phyloP scores from a whole-genome alignment of 257 asterid genomes.

The Nicotiana tomentosiformis region DNA sequence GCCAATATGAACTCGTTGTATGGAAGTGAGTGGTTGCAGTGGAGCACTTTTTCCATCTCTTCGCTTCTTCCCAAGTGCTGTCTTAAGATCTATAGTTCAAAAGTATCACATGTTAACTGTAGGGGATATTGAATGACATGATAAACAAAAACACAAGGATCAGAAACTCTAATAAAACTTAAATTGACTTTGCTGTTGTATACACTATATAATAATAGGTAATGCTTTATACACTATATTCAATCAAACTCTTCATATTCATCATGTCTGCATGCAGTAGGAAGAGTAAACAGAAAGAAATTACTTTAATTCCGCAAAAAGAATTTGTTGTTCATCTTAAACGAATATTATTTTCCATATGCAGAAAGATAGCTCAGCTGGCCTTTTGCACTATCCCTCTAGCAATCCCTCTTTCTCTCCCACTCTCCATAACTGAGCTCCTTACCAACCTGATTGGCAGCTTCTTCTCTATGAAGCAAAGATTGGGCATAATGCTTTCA shows the following conservation, averaged over 20 bases:
- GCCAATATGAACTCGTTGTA: slow-evolving; percentile 55
- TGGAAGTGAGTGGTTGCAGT: slow-evolving; percentile 73
- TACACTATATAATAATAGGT: neutral
- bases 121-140: neutral
- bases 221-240: neutral
- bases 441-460: neutral
- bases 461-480: neutral
- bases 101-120: neutral
- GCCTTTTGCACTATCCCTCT: neutral
- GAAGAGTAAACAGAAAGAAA: neutral
- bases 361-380: neutral
- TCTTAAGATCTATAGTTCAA: slow-evolving; percentile 54
- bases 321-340: neutral
- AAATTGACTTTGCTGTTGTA: neutral
- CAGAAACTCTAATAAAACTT: neutral
- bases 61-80: slow-evolving; percentile 83
- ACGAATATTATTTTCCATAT: neutral
- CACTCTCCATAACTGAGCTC: neutral
- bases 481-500: neutral
- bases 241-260: neutral
- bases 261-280: neutral
- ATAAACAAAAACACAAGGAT: neutral
- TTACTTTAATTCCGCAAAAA: neutral
- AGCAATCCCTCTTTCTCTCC: neutral
- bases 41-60: slow-evolving; percentile 56